A percentile compares a stretch with the other conserved stretches of the same genome.
These are phyloP conservation scores for Talaromyces sp. DNA, from an alignment of 2,329 filamentous ascomycete genomes.

Conservation along the genomic window DNA sequence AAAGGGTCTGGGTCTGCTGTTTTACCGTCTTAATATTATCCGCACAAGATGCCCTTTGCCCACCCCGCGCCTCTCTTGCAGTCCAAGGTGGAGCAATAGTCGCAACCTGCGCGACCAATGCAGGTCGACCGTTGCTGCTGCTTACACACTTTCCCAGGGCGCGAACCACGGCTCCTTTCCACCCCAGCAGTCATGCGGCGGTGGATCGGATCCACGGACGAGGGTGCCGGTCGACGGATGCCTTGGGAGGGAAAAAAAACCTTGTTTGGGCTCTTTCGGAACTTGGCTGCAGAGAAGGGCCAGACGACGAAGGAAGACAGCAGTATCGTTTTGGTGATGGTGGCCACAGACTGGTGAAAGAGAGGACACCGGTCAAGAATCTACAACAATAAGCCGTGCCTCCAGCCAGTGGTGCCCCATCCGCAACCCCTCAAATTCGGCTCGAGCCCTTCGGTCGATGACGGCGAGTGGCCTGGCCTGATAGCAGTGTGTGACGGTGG, in stretches of 20 bases:
- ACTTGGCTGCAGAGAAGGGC: background rate
- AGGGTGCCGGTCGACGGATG: background rate
- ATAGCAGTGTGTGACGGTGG: background rate
- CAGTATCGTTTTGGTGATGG: background rate
- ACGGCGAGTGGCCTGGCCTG: background rate
- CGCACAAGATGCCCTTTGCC: background rate
- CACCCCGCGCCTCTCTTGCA: background rate
- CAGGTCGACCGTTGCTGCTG: conserved; percentile 11
- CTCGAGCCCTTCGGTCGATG: background rate
- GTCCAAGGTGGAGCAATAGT: conserved; percentile 5
- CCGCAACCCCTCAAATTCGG: background rate
- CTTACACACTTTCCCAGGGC: background rate
- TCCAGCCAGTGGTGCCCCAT: background rate
- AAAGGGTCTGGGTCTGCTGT: background rate
- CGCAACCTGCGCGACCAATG: conserved; percentile 6
- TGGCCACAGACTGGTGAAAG: background rate
- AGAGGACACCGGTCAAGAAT: background rate
- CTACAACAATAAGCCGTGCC: background rate
- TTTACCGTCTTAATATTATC: background rate
- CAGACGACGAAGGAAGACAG: background rate
- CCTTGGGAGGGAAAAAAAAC: background rate
- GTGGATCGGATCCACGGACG: conserved; percentile 9
- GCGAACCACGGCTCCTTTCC: conserved; percentile 26
- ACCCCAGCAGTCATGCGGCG: conserved; percentile 7
- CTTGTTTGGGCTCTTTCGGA: background rate